Evolutionary conservation across 2,329 filamentous ascomycete genomes (phyloP), one percentile per base, ranked within the genome.

Genomic region (Aspergillus eucalypticola): DNA sequence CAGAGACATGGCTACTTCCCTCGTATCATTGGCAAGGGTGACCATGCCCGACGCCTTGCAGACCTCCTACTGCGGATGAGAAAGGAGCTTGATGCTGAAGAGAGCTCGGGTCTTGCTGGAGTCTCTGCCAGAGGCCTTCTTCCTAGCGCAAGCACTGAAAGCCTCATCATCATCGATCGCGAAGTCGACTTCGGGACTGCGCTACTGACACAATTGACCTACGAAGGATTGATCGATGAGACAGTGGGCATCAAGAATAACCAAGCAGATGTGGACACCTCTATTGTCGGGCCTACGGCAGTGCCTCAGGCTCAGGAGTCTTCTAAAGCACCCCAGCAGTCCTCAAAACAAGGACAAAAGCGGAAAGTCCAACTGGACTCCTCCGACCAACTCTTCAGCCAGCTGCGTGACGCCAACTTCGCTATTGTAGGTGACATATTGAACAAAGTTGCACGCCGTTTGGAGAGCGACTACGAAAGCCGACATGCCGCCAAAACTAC

Each of bases 171-270:
- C 62, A 92, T 99, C 58, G 95, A 99, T 75, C 90, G 95, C 53
- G 93, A 97, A 73, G 90, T 96, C 58, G 95, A 99, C 75, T 92
- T 95, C 70, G 91, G 94, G 15, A 97, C 95, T 1, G 89, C 90
- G 0, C 83, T 99, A 15, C 87, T 99, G 56, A 98, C 94, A 0
- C 95, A 99, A 74, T 81, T 99, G 63, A 99, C 95, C 1, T 99
- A 99, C 71, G 94, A 99, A 78, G 95, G 95, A 3, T 82, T 99
- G 25, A 89, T 99, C 56, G 96, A 99, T 71, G 95, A 99, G 74
- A 84, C 95, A 15, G 96, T 96, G 72, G 89, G 90, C 32, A 96
- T 99, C 62, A 87, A 91, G 65, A 90, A 97, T 71, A 98, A 96
- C 71, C 92, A 96, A 73, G 89, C 91, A 39, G 95, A 98, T 72